These are phyloP conservation scores for Combretum micranthum DNA, from an alignment of 345 rosid genomes.

Conservation along the genomic window DNA sequence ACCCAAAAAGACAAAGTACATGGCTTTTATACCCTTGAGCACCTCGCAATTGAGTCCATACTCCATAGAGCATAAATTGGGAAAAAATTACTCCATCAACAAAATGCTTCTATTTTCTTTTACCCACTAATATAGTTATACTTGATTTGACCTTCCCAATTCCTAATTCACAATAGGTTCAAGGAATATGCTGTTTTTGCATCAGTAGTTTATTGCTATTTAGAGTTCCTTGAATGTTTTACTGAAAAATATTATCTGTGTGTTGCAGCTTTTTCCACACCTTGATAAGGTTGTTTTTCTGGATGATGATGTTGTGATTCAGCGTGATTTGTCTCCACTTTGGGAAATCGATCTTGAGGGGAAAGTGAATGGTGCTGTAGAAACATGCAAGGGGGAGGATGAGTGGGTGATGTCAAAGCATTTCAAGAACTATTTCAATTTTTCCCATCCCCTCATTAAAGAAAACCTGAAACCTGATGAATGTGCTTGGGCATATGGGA, in stretches of 20 bases:
- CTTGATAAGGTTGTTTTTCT: constrained; percentile 91
- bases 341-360: constrained; percentile 89
- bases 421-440: constrained; percentile 95
- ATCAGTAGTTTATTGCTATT: no score
- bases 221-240: background rate
- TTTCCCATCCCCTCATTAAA: constrained; percentile 88
- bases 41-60: no score
- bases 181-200: no score
- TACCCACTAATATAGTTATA: no score
- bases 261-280: constrained; percentile 85
- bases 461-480: constrained; percentile 82
- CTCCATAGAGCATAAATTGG: no score
- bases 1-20: no score
- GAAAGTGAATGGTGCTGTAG: constrained; percentile 97
- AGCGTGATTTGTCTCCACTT: constrained; percentile 83
- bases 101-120: no score
- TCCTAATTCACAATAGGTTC: no score
- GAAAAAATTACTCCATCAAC: no score
- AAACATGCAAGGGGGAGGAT: constrained; percentile 96
- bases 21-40: no score
- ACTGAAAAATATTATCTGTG: constrained; percentile 9
- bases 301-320: constrained; percentile 95
- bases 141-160: no score
- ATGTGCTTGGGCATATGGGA: constrained; percentile 99
- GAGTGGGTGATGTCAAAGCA: constrained; percentile 99